A percentile compares a stretch with the other conserved stretches of the same genome.
phyloP scores from a whole-genome alignment of 2,329 filamentous ascomycete species.

The Neonectria hederae region DNA sequence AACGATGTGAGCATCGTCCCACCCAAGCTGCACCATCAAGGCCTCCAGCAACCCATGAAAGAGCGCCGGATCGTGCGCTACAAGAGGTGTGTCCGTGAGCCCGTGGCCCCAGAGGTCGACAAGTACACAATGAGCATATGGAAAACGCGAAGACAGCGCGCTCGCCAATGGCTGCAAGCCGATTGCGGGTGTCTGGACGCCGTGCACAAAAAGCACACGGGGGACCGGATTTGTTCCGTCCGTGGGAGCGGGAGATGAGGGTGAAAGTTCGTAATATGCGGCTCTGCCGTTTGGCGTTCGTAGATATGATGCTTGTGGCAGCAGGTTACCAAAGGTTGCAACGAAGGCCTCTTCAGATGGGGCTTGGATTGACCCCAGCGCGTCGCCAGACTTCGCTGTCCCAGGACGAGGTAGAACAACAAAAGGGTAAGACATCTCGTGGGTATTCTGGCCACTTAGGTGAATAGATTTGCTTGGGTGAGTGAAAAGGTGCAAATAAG shows the following conservation, averaged over 20 bases:
- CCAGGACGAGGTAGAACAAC: constrained; percentile 6
- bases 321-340: constrained; percentile 48
- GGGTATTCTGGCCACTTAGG: background rate
- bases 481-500: background rate
- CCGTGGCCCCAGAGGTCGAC: constrained; percentile 65
- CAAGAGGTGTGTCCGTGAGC: constrained; percentile 57
- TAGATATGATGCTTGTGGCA: constrained; percentile 51
- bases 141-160: constrained; percentile 47
- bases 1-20: constrained; percentile 55
- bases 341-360: constrained; percentile 51
- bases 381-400: background rate
- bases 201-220: constrained; percentile 58
- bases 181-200: constrained; percentile 60
- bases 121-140: constrained; percentile 52
- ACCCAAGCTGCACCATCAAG: constrained; percentile 52
- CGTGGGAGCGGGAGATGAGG: constrained; percentile 7
- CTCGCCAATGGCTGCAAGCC: constrained; percentile 56
- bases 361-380: constrained; percentile 42
- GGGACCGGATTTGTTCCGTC: background rate
- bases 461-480: background rate
- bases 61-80: constrained; percentile 50
- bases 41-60: constrained; percentile 55
- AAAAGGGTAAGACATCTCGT: background rate
- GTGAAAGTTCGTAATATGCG: constrained; percentile 51
- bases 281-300: constrained; percentile 46